These are phyloP conservation scores for Termitomyces sp. DNA, from an alignment of 768 basidiomycete genomes.

Conservation along the genomic window DNA sequence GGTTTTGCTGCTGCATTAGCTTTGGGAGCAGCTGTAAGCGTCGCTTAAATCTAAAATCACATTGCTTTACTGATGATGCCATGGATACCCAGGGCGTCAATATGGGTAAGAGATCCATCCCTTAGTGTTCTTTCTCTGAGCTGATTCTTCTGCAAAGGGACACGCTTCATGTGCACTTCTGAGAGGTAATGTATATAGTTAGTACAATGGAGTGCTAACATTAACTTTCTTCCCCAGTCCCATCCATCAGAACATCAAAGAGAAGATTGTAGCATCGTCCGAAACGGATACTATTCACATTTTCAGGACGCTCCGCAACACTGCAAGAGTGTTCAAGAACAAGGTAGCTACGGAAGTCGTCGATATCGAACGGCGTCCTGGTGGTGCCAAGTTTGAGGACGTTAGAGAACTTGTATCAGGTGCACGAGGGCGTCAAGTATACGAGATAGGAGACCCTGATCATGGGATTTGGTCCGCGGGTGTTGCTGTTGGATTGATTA, in stretches of 20 bases:
- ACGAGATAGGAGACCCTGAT: conserved; percentile 80
- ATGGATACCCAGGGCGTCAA: conserved; percentile 61
- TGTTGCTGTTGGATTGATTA: conserved; percentile 61
- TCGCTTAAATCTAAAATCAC: not conserved
- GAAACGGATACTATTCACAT: conserved; percentile 88
- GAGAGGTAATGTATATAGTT: conserved; percentile 50
- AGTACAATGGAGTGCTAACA: not conserved
- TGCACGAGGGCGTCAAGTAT: conserved; percentile 63
- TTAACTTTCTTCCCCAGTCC: conserved; percentile 36
- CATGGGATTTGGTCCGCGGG: conserved; percentile 84
- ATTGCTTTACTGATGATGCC: not conserved
- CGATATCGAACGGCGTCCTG: conserved; percentile 70
- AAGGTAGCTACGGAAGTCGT: conserved; percentile 80
- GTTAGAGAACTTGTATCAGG: conserved; percentile 73
- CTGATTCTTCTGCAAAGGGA: conserved; percentile 33
- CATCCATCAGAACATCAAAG: conserved; percentile 87
- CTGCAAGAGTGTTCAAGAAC: conserved; percentile 85
- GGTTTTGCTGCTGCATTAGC: conserved; percentile 80
- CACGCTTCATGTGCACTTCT: conserved; percentile 88
- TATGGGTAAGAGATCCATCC: conserved; percentile 46
- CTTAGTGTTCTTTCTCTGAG: conserved; percentile 13
- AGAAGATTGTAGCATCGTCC: conserved; percentile 76
- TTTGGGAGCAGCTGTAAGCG: conserved; percentile 70
- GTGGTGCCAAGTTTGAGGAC: conserved; percentile 86
- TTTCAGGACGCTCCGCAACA: conserved; percentile 82